Evolutionary conservation across 2,329 filamentous ascomycete species (phyloP).

Genomic region (Clonostachys byssicola): DNA sequence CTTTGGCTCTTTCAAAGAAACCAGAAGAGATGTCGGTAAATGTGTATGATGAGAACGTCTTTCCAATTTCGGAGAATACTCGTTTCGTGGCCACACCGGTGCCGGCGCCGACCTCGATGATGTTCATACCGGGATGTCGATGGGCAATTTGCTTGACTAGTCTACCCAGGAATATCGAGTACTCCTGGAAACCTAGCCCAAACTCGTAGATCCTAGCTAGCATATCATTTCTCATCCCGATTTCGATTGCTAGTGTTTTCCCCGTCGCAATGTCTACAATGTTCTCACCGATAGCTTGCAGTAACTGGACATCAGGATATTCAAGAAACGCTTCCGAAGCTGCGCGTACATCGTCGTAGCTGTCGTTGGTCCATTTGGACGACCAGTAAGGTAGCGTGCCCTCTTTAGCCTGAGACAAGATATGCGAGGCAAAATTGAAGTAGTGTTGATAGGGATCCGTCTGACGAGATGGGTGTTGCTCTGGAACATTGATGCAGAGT

Average conservation of each 20-base stretch:
- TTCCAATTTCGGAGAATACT: slow-evolving; percentile 22
- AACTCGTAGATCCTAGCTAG: slow-evolving; percentile 24
- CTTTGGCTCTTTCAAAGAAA: slow-evolving; percentile 30
- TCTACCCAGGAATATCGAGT: slow-evolving; percentile 10
- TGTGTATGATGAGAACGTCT: slow-evolving; percentile 27
- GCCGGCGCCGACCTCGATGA: slow-evolving; percentile 36
- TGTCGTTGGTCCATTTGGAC: neutral
- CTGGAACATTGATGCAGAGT: too few species aligned
- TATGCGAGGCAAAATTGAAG: too few species aligned
- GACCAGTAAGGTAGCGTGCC: too few species aligned
- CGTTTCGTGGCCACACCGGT: slow-evolving; percentile 32
- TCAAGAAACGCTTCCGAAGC: neutral
- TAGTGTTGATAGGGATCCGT: too few species aligned
- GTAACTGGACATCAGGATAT: slow-evolving; percentile 14
- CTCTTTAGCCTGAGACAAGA: too few species aligned
- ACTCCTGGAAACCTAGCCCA: slow-evolving; percentile 9
- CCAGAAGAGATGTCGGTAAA: slow-evolving; percentile 37
- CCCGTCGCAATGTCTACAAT: too few species aligned
- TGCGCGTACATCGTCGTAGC: neutral
- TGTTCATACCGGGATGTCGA: slow-evolving; percentile 32
- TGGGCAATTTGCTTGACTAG: slow-evolving; percentile 25
- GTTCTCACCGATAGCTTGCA: slow-evolving; percentile 20
- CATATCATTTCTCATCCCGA: slow-evolving; percentile 23
- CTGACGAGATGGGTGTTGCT: too few species aligned
- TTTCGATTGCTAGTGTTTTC: too few species aligned